Evolutionary conservation across 1,284 basidiomycete genomes (phyloP).

Genomic region (Puccinia hordei): DNA sequence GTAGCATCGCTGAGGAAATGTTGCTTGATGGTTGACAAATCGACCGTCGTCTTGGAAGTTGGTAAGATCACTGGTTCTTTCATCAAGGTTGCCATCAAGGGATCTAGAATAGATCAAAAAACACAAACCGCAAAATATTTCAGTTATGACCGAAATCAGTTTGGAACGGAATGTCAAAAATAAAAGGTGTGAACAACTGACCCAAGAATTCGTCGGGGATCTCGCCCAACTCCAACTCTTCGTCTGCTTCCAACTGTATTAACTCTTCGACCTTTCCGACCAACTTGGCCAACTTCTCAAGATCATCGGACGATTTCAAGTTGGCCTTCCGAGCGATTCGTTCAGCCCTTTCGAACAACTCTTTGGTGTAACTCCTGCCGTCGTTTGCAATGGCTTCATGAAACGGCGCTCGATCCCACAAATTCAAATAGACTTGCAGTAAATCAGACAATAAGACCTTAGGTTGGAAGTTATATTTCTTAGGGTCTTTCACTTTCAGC

Average conservation of each 20-base stretch:
- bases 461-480: slow-evolving; percentile 88
- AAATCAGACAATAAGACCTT: slow-evolving; percentile 80
- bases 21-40: slow-evolving; percentile 91
- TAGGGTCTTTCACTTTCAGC: slow-evolving; percentile 80
- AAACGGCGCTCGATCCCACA: slow-evolving; percentile 78
- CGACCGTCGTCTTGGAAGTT: slow-evolving; percentile 76
- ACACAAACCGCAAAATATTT: slow-evolving; percentile 37
- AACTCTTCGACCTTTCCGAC: slow-evolving; percentile 81
- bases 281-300: slow-evolving; percentile 73
- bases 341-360: slow-evolving; percentile 79
- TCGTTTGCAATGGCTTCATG: slow-evolving; percentile 87
- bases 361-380: slow-evolving; percentile 84
- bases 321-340: slow-evolving; percentile 69
- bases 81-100: slow-evolving; percentile 92
- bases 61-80: slow-evolving; percentile 91
- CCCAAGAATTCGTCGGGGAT: slow-evolving; percentile 94
- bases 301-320: slow-evolving; percentile 79
- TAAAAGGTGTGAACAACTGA: slow-evolving; percentile 59
- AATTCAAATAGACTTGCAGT: slow-evolving; percentile 86
- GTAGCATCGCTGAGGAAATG: slow-evolving; percentile 86
- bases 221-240: slow-evolving; percentile 85
- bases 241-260: slow-evolving; percentile 74
- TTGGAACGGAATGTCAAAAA: not conserved
- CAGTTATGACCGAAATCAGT: slow-evolving; percentile 56
- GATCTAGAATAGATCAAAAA: slow-evolving; percentile 66